Evolutionary conservation across 306 rosid species (phyloP).

Genomic region (Lathyrus aphaca): DNA sequence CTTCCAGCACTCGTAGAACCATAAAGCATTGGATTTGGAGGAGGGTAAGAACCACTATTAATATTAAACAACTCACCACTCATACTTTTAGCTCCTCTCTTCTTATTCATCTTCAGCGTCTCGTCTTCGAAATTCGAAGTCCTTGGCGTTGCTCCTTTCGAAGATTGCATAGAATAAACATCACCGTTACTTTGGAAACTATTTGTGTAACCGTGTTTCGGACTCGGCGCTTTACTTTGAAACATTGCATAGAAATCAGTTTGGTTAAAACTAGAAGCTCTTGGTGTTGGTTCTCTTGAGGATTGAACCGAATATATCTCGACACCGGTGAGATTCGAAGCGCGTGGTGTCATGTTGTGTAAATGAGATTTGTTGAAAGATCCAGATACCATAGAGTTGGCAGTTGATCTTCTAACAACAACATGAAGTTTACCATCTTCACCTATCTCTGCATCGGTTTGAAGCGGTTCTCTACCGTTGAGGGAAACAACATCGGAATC

Average conservation of each 20-base stretch:
- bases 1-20: not conserved
- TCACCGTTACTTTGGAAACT: slow-evolving; percentile 50
- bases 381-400: slow-evolving; percentile 69
- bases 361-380: slow-evolving; percentile 78
- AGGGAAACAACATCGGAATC: slow-evolving; percentile 84
- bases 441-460: slow-evolving; percentile 78
- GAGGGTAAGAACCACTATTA: slow-evolving; percentile 37
- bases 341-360: slow-evolving; percentile 75
- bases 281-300: slow-evolving; percentile 81
- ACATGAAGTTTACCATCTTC: slow-evolving; percentile 91
- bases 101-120: slow-evolving; percentile 61
- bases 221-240: slow-evolving; percentile 82
- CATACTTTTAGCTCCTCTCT: slow-evolving; percentile 75
- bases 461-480: slow-evolving; percentile 70
- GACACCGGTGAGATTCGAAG: slow-evolving; percentile 82
- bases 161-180: slow-evolving; percentile 69
- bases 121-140: slow-evolving; percentile 87
- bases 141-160: slow-evolving; percentile 83
- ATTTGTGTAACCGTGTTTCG: slow-evolving; percentile 69
- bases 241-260: slow-evolving; percentile 86
- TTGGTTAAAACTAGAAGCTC: slow-evolving; percentile 89
- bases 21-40: slow-evolving; percentile 4
- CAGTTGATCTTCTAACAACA: slow-evolving; percentile 64
- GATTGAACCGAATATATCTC: slow-evolving; percentile 91
- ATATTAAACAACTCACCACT: slow-evolving; percentile 66